These are phyloP conservation scores for Aquilaria malaccensis DNA, from an alignment of 345 rosid genomes.

Conservation along the genomic window DNA sequence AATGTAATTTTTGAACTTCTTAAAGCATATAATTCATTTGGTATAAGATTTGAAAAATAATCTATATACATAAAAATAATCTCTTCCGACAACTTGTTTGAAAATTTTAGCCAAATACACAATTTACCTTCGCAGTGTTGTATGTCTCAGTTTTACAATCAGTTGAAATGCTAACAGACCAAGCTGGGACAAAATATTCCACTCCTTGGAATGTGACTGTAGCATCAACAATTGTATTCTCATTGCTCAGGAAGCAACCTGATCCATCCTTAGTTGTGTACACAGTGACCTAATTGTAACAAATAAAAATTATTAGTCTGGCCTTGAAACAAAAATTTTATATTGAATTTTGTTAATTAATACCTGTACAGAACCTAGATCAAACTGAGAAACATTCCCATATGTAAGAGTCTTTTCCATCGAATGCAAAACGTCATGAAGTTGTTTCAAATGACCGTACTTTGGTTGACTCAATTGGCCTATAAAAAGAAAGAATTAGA, in stretches of 20 bases:
- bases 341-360: too few relatives aligned
- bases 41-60: too few relatives aligned
- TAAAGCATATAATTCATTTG: too few relatives aligned
- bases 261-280: conserved; percentile 30
- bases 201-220: conserved; percentile 44
- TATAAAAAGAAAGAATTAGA: neutral
- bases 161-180: conserved; percentile 70
- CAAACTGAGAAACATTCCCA: conserved; percentile 30
- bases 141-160: conserved; percentile 47
- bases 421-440: conserved; percentile 43
- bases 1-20: too few relatives aligned
- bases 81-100: neutral
- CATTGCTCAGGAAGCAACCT: conserved; percentile 50
- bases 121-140: conserved; percentile 54
- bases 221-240: conserved; percentile 15
- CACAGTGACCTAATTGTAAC: conserved; percentile 31
- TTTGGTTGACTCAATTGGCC: conserved; percentile 61
- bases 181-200: conserved; percentile 40
- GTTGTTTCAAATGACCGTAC: conserved; percentile 70
- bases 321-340: too few relatives aligned
- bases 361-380: neutral
- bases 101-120: too few relatives aligned
- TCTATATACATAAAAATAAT: neutral
- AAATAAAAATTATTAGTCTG: neutral
- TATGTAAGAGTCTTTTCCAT: conserved; percentile 48